Percentiles rank a stretch among this genome's conserved stretches.
phyloP scores from a whole-genome alignment of 2,329 filamentous ascomycete species.

The Curvularia hawaiiensis region DNA sequence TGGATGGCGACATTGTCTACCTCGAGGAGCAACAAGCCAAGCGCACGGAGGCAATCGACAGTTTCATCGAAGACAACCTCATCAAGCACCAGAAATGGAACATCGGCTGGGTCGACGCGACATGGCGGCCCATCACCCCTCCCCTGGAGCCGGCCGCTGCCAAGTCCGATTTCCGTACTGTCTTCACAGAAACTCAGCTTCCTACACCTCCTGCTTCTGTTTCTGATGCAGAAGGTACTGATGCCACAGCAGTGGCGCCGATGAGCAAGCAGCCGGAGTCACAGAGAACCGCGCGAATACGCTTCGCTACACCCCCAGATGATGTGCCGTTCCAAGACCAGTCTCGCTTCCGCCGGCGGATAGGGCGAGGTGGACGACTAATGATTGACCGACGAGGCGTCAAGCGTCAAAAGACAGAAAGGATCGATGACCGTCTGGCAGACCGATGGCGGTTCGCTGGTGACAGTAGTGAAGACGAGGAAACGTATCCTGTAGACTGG shows the following conservation, averaged over 20 bases:
- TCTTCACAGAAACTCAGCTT: constrained; percentile 47
- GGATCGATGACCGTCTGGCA: constrained; percentile 41
- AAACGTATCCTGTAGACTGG: constrained; percentile 77
- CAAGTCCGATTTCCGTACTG: constrained; percentile 48
- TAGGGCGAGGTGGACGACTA: constrained; percentile 81
- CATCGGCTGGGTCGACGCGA: constrained; percentile 84
- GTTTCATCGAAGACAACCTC: constrained; percentile 84
- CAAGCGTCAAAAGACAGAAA: constrained; percentile 51
- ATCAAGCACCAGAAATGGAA: constrained; percentile 93
- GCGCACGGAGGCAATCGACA: constrained; percentile 78
- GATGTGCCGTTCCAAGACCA: constrained; percentile 47
- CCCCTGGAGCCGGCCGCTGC: constrained; percentile 60
- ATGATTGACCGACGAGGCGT: constrained; percentile 86
- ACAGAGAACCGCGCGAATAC: constrained; percentile 39
- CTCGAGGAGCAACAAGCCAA: constrained; percentile 79
- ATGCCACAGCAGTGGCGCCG: constrained; percentile 47
- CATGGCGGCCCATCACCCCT: constrained; percentile 81
- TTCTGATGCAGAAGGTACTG: constrained; percentile 50
- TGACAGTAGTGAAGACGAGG: constrained; percentile 79
- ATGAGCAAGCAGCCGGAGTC: constrained; percentile 33
- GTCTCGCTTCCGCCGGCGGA: constrained; percentile 79
- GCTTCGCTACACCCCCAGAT: constrained; percentile 47
- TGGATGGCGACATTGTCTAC: constrained; percentile 77
- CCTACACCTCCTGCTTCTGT: constrained; percentile 55
- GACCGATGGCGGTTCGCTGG: constrained; percentile 80